These are phyloP conservation scores for Ploettnerulaceae sp. DNA, from an alignment of 2,329 filamentous ascomycete genomes.

Conservation along the genomic window DNA sequence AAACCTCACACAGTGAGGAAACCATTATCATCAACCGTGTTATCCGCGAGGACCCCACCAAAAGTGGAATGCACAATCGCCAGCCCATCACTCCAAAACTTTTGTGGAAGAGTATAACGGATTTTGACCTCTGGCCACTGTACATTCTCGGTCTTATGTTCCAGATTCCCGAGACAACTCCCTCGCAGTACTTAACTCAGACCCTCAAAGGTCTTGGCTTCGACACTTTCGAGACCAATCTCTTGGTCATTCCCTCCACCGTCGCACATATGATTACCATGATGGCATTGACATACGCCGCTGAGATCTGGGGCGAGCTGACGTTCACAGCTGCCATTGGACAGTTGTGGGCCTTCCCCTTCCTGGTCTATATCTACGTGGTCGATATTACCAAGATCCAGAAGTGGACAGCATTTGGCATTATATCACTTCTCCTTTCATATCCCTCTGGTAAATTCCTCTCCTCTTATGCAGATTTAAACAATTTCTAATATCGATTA, in stretches of 20 bases:
- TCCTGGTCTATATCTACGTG: slow-evolving; percentile 19
- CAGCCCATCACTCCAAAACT: slow-evolving; percentile 42
- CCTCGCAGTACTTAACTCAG: slow-evolving; percentile 53
- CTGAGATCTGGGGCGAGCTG: slow-evolving; percentile 46
- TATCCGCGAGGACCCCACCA: slow-evolving; percentile 47
- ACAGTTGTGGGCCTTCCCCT: not conserved
- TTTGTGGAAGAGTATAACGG: slow-evolving; percentile 44
- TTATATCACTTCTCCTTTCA: slow-evolving; percentile 35
- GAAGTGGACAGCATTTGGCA: slow-evolving; percentile 40
- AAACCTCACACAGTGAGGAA: no score
- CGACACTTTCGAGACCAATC: no score
- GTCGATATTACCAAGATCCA: slow-evolving; percentile 37
- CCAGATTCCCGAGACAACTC: slow-evolving; percentile 47
- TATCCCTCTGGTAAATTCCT: no score
- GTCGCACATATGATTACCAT: slow-evolving; percentile 44
- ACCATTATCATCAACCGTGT: slow-evolving; percentile 57
- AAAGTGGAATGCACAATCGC: slow-evolving; percentile 46
- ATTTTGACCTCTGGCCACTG: slow-evolving; percentile 52
- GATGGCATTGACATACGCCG: slow-evolving; percentile 34
- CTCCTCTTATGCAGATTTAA: no score
- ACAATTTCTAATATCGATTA: no score
- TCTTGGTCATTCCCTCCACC: no score
- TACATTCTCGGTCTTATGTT: slow-evolving; percentile 42
- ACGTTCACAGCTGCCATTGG: slow-evolving; percentile 43
- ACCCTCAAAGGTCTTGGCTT: slow-evolving; percentile 54